Conservation (phyloP, 768 basidiomycete species). For the Mycena indigotica region DNA sequence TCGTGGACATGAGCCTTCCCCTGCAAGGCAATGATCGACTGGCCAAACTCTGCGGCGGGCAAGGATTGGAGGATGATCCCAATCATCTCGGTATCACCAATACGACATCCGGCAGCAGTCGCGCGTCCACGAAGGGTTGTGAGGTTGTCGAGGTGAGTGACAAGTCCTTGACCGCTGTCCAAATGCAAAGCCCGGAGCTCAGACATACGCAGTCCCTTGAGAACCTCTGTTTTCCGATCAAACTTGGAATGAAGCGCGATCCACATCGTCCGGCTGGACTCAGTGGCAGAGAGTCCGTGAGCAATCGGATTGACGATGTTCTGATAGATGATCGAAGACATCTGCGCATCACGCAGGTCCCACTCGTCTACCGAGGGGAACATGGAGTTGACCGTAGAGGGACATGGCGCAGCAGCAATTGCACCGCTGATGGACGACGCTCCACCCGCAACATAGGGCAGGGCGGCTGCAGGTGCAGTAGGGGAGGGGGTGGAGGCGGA, state of each 20-base stretch:
- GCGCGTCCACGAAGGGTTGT: not conserved
- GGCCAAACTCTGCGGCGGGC: not conserved
- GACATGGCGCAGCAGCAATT: not conserved
- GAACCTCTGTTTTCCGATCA: not conserved
- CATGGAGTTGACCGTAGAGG: not conserved
- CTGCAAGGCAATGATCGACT: conserved; percentile 3
- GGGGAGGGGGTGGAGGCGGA: too few species aligned
- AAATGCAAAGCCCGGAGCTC: not conserved
- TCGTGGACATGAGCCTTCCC: not conserved
- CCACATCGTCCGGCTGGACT: conserved; percentile 1
- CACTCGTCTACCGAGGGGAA: not conserved
- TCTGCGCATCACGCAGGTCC: not conserved
- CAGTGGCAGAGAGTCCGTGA: not conserved
- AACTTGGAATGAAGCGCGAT: not conserved
- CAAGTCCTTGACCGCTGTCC: not conserved
- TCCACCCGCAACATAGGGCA: too few species aligned
- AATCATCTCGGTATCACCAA: conserved; percentile 1
- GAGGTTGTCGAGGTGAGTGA: not conserved
- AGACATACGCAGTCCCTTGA: not conserved
- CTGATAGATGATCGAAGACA: conserved; percentile 3
- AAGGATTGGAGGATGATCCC: conserved; percentile 8
- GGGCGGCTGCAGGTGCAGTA: too few species aligned
- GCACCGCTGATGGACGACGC: not conserved
- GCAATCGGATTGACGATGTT: not conserved
- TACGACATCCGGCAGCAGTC: not conserved